Evolutionary conservation across 2,329 filamentous ascomycete genomes (phyloP).

Genomic region (Colletotrichum tofieldiae): DNA sequence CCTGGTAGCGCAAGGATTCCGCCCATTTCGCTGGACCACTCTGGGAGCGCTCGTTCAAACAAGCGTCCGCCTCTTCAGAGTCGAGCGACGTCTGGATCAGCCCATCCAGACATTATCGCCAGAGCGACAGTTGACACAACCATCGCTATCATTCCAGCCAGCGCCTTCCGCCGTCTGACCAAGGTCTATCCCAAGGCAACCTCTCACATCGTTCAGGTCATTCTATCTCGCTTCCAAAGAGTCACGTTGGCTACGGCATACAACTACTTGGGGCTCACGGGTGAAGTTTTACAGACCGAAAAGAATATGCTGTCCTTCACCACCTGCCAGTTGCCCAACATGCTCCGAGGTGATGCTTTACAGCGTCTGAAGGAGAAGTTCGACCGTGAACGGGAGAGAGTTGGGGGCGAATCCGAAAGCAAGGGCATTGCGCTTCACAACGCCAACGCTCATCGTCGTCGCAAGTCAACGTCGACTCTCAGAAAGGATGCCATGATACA

Average conservation of each 20-base stretch:
- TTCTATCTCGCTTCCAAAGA: constrained; percentile 91
- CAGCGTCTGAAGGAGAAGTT: constrained; percentile 95
- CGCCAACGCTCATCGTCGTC: constrained; percentile 73
- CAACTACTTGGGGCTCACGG: constrained; percentile 92
- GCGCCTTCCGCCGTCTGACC: constrained; percentile 92
- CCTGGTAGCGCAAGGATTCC: constrained; percentile 71
- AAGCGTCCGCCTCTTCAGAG: constrained; percentile 59
- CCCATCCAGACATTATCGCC: constrained; percentile 97
- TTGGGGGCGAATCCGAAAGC: constrained; percentile 83
- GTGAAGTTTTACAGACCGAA: constrained; percentile 93
- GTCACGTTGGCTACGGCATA: constrained; percentile 96
- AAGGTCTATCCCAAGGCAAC: constrained; percentile 96
- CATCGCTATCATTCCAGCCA: constrained; percentile 97
- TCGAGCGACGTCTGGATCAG: constrained; percentile 76
- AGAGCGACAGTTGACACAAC: constrained; percentile 96
- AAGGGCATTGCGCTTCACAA: constrained; percentile 98
- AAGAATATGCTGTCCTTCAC: constrained; percentile 95
- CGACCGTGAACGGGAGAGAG: constrained; percentile 84
- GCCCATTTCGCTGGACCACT: constrained; percentile 73
- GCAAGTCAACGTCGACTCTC: constrained; percentile 81
- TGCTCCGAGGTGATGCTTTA: constrained; percentile 86
- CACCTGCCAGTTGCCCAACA: constrained; percentile 90
- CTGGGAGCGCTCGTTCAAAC: constrained; percentile 29
- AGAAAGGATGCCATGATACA: constrained; percentile 86
- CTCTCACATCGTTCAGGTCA: constrained; percentile 97